These are phyloP conservation scores for Umbelopsis sp. DNA, from an alignment of 192 early-diverging fungal genomes.

Conservation along the genomic window DNA sequence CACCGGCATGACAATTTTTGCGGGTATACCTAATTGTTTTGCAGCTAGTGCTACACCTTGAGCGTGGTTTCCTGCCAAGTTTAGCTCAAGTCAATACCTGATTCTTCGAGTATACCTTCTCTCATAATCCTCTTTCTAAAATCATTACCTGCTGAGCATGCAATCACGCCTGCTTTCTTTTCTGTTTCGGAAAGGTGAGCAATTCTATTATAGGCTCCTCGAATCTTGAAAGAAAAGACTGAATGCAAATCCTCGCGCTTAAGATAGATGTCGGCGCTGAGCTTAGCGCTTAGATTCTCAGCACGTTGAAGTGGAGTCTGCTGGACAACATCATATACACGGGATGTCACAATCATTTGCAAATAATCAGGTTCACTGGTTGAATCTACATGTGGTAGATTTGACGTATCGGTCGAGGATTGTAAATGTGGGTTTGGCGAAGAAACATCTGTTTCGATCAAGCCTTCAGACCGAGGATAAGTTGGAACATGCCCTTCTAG, in stretches of 20 bases:
- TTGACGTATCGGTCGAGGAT: not conserved
- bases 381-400: not conserved
- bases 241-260: conserved; percentile 98
- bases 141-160: conserved; percentile 86
- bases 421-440: not conserved
- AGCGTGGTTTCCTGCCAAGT: conserved; percentile 81
- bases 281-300: conserved; percentile 75
- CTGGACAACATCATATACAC: conserved; percentile 91
- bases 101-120: too few species aligned
- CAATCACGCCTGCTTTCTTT: conserved; percentile 84
- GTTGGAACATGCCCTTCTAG: not conserved
- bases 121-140: not conserved
- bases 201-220: conserved; percentile 96
- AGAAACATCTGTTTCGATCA: conserved; percentile 11
- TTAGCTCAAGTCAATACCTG: not conserved
- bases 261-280: conserved; percentile 71
- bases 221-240: conserved; percentile 98
- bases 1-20: conserved; percentile 98
- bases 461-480: not conserved
- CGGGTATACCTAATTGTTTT: conserved; percentile 86
- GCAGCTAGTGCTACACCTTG: conserved; percentile 96
- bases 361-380: conserved; percentile 82
- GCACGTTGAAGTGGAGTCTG: conserved; percentile 90
- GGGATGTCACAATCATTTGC: conserved; percentile 88
- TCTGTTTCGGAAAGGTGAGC: conserved; percentile 80